Conservation (phyloP, 805 yeast genomes). For the Wickerhamomyces tratensis region DNA sequence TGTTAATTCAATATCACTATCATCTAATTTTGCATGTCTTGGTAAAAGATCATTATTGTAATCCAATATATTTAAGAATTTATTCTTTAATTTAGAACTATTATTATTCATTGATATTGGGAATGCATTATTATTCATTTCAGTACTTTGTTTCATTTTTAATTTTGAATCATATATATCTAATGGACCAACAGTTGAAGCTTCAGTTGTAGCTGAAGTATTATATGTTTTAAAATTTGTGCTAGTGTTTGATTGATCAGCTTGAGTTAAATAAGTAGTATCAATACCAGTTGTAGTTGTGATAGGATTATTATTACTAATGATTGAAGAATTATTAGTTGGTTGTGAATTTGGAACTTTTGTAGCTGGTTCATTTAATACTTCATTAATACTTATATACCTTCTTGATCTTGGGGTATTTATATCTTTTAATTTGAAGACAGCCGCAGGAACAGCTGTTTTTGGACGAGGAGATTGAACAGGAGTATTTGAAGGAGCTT, state of each 20-base stretch:
- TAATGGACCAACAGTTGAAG: background rate
- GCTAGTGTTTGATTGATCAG: too few relatives aligned
- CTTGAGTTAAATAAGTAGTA: too few relatives aligned
- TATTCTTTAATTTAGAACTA: background rate
- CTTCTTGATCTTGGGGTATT: background rate
- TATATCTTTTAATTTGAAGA: background rate
- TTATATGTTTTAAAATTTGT: background rate
- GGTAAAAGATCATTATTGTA: background rate
- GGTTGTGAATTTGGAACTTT: background rate
- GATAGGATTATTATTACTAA: too few relatives aligned
- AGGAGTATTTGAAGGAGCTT: constrained; percentile 4
- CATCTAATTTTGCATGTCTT: background rate
- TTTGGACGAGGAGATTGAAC: background rate
- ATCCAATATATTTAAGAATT: background rate
- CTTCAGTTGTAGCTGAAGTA: background rate
- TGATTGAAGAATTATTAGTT: background rate
- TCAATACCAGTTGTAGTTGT: too few relatives aligned
- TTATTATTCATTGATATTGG: background rate
- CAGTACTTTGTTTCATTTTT: background rate
- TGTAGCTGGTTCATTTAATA: background rate
- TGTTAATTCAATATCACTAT: background rate
- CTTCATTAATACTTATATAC: background rate
- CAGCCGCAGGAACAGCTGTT: background rate
- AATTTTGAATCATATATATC: background rate
- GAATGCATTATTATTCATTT: background rate